Conservation (phyloP, 495 filamentous ascomycete genomes). For the Amniculicola lignicola region DNA sequence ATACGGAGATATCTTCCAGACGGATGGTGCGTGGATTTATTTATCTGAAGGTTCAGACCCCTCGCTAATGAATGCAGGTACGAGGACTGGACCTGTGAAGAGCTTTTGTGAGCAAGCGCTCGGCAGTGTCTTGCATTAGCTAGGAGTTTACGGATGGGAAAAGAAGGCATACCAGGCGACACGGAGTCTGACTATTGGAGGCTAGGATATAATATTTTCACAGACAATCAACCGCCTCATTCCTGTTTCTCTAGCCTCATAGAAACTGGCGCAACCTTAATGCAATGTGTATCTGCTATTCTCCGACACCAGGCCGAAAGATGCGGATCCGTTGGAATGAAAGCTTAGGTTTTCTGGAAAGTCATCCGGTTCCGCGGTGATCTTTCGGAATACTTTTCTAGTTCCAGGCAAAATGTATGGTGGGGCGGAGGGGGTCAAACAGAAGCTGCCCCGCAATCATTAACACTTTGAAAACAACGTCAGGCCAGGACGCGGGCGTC, state of each 20-base stretch:
- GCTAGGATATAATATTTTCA: too few relatives aligned
- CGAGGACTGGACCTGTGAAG: slow-evolving; percentile 98
- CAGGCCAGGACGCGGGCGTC: slow-evolving; percentile 7
- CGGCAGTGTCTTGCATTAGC: slow-evolving; percentile 14
- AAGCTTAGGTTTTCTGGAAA: not conserved
- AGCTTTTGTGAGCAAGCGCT: slow-evolving; percentile 57
- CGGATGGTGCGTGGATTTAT: slow-evolving; percentile 71
- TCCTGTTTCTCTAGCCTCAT: too few relatives aligned
- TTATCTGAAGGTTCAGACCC: not conserved
- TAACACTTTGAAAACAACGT: slow-evolving; percentile 15
- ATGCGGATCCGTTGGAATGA: slow-evolving; percentile 7
- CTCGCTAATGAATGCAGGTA: slow-evolving; percentile 59
- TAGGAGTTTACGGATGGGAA: slow-evolving; percentile 23
- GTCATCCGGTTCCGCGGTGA: too few relatives aligned
- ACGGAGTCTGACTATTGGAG: not conserved
- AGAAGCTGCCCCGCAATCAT: slow-evolving; percentile 30
- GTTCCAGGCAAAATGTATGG: slow-evolving; percentile 29
- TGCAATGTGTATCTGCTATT: too few relatives aligned
- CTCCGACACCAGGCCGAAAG: not conserved
- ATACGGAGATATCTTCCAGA: slow-evolving; percentile 93
- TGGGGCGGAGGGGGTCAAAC: slow-evolving; percentile 11
- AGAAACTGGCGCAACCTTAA: too few relatives aligned
- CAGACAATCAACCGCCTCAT: too few relatives aligned
- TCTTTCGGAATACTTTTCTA: slow-evolving; percentile 25
- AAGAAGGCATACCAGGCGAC: slow-evolving; percentile 21